A percentile compares a stretch with the other conserved stretches of the same genome.
phyloP scores from a whole-genome alignment of 371 early-diverging fungal species.

The Lichtheimia corymbifera region DNA sequence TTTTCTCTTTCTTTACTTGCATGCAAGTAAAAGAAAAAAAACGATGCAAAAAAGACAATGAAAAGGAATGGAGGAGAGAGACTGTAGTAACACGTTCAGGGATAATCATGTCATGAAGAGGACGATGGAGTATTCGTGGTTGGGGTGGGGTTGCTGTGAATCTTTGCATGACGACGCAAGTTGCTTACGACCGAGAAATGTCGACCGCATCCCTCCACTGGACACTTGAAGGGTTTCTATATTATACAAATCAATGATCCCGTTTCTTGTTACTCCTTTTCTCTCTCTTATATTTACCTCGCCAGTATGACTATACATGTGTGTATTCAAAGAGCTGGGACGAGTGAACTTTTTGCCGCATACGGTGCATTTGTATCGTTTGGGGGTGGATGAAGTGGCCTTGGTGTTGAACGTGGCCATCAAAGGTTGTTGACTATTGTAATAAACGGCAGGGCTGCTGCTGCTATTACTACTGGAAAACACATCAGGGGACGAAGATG shows the following conservation, averaged over 20 bases:
- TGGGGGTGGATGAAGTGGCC: constrained; percentile 21
- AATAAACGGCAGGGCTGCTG: no score
- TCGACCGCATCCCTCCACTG: constrained; percentile 39
- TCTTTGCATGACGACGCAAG: constrained; percentile 45
- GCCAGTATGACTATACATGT: constrained; percentile 67
- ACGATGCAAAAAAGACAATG: not conserved
- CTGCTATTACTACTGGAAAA: no score
- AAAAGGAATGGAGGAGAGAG: not conserved
- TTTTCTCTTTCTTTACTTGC: no score
- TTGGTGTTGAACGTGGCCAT: constrained; percentile 24
- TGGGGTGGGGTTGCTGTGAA: constrained; percentile 23
- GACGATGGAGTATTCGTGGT: constrained; percentile 9
- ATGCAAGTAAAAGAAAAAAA: no score
- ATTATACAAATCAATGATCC: not conserved
- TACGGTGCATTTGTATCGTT: constrained; percentile 42
- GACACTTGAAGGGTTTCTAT: constrained; percentile 47
- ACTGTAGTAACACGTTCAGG: not conserved
- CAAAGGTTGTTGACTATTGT: constrained; percentile 13
- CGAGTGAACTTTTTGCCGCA: constrained; percentile 64
- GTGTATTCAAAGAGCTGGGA: constrained; percentile 63
- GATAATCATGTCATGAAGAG: constrained; percentile 12
- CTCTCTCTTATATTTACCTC: constrained; percentile 28
- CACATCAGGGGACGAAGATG: not conserved
- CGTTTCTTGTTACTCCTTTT: not conserved
- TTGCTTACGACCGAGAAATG: constrained; percentile 46